Percentiles rank a stretch among this genome's conserved stretches.
Conservation (phyloP, 1,284 basidiomycete species). For the Ustilago esculenta region DNA sequence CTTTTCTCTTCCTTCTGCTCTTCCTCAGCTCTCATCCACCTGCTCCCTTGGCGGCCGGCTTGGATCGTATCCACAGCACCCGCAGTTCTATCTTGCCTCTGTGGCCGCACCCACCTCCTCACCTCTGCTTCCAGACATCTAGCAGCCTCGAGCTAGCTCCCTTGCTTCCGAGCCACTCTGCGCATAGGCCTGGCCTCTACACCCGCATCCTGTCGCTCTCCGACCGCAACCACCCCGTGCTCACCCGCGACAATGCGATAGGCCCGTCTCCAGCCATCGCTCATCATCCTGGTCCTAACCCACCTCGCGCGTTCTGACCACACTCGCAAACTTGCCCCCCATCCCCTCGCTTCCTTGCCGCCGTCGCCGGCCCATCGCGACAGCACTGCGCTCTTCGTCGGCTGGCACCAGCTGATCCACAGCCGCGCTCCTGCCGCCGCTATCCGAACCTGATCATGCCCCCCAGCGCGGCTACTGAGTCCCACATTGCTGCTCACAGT, state of each 20-base stretch:
- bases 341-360: not conserved
- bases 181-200: too few species aligned
- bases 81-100: too few species aligned
- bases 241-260: slow-evolving; percentile 25
- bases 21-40: too few species aligned
- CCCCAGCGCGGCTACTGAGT: slow-evolving; percentile 26
- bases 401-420: slow-evolving; percentile 18
- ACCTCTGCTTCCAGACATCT: too few species aligned
- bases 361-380: slow-evolving; percentile 15
- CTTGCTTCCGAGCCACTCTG: too few species aligned
- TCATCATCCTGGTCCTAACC: not conserved
- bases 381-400: slow-evolving; percentile 12
- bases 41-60: too few species aligned
- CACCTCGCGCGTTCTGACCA: not conserved
- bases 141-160: too few species aligned
- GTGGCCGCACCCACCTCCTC: too few species aligned
- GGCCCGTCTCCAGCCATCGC: slow-evolving; percentile 2
- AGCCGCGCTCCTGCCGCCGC: slow-evolving; percentile 39
- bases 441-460: slow-evolving; percentile 35
- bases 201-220: too few species aligned
- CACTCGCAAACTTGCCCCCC: not conserved
- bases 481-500: slow-evolving; percentile 28
- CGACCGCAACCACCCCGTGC: slow-evolving; percentile 19
- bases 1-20: too few species aligned
- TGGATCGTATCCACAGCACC: too few species aligned